A percentile compares a stretch with the other conserved stretches of the same genome.
phyloP scores from a whole-genome alignment of 169 alveolate genomes.

The Cytauxzoon felis region DNA sequence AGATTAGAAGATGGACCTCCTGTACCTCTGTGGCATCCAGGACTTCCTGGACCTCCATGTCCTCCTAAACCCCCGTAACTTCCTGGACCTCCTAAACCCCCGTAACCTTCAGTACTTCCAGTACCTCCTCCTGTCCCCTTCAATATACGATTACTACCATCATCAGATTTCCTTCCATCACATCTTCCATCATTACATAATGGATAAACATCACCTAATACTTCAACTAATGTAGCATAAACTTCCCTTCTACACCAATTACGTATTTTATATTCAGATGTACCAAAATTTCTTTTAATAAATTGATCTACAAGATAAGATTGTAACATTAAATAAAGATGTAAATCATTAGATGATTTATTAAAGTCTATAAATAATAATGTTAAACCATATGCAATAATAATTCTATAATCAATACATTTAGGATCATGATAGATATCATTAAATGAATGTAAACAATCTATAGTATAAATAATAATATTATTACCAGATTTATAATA shows the following conservation, averaged over 20 bases:
- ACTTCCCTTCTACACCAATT: constrained; percentile 51
- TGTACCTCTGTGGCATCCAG: too few relatives aligned
- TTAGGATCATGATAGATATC: constrained; percentile 54
- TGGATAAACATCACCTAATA: constrained; percentile 55
- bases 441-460: constrained; percentile 35
- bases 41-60: too few relatives aligned
- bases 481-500: constrained; percentile 30
- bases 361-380: constrained; percentile 18
- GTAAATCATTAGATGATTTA: constrained; percentile 48
- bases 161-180: too few relatives aligned
- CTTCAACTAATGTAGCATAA: constrained; percentile 45
- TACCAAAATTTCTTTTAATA: constrained; percentile 46
- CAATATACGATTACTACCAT: too few relatives aligned
- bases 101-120: neutral
- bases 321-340: constrained; percentile 53
- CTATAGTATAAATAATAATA: constrained; percentile 43
- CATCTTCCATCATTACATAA: constrained; percentile 6
- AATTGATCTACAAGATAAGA: constrained; percentile 54
- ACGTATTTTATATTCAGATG: constrained; percentile 24
- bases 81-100: neutral
- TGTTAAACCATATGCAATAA: constrained; percentile 36
- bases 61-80: neutral
- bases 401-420: constrained; percentile 28
- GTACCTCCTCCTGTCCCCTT: too few relatives aligned
- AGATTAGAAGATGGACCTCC: too few relatives aligned